Evolutionary conservation across 2,329 filamentous ascomycete genomes (phyloP), one percentile per base, ranked within the genome.

Genomic region (Huntiella bhutanensis): DNA sequence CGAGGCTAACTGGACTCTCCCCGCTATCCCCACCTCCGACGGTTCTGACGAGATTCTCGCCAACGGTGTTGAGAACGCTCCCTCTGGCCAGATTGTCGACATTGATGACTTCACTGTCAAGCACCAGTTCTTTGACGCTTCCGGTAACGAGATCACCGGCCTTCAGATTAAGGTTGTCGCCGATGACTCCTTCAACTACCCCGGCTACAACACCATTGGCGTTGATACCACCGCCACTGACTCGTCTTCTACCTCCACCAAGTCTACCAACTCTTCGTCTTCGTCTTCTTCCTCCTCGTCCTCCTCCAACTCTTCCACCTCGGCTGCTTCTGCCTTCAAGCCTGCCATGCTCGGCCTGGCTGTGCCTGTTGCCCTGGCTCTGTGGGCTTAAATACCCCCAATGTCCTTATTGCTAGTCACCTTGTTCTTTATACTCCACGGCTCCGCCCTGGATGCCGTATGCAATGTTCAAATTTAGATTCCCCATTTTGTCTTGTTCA

Each of bases 1-100:
- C 68, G 73, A 71, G 62, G 77, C 65, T 60, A 80, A 84, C 68
- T 96, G 93, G 65, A 79, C 77, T 40, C 66, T 94, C 48, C 87
- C 81, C 41, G 63, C 57, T 3, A 67, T 75, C 4, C 85, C 85
- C 10, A 10, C 22, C 42, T 41, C 39, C 22, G 66, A 71, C 3
- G 81, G 77, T 53, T 78, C 77, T 35, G 67, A 77, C 51, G 68
- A 72, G 40, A 68, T 94, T 56, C 88, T 95, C 58, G 68, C 82
- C 53, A 75, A 80, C 42, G 87, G 88, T 51, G 73, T 93, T 50
- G 64, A 62, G 42, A 73, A 72, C 52, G 71, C 76, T 47, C 75
- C 77, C 35, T 62, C 59, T 11, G 80, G 80, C 54, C 74, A 79
- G 62, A 62, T 94, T 45, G 70, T 94, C 52, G 60, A 73, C 51